These are phyloP conservation scores for Fusarium sp. DNA, from an alignment of 2,329 filamentous ascomycete genomes.

Conservation along the genomic window DNA sequence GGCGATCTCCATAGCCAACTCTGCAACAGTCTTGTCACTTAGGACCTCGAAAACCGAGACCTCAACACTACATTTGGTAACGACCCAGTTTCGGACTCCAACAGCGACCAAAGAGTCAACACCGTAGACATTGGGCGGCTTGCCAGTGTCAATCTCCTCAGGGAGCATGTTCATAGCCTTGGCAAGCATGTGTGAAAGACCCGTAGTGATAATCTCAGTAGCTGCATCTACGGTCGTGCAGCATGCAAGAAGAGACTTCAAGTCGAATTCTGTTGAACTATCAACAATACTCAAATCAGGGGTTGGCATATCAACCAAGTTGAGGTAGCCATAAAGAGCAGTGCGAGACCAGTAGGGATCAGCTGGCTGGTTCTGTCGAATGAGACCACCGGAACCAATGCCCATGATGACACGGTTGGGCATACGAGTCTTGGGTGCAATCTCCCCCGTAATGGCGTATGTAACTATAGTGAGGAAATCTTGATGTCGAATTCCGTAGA, in stretches of 20 bases:
- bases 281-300: slow-evolving; percentile 43
- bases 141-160: slow-evolving; percentile 58
- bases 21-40: slow-evolving; percentile 56
- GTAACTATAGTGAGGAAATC: slow-evolving; percentile 63
- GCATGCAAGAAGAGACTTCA: slow-evolving; percentile 52
- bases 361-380: slow-evolving; percentile 63
- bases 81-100: slow-evolving; percentile 65
- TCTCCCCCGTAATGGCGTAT: slow-evolving; percentile 59
- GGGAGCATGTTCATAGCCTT: slow-evolving; percentile 60
- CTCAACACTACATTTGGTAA: slow-evolving; percentile 58
- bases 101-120: slow-evolving; percentile 66
- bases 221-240: slow-evolving; percentile 49
- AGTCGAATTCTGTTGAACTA: slow-evolving; percentile 38
- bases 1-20: slow-evolving; percentile 55
- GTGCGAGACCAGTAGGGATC: slow-evolving; percentile 68
- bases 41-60: slow-evolving; percentile 63
- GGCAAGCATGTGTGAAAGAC: slow-evolving; percentile 57
- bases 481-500: slow-evolving; percentile 64
- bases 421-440: slow-evolving; percentile 45
- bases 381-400: slow-evolving; percentile 66
- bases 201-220: slow-evolving; percentile 51
- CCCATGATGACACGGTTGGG: slow-evolving; percentile 65
- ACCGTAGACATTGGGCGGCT: slow-evolving; percentile 60
- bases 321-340: slow-evolving; percentile 62
- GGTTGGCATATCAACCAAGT: slow-evolving; percentile 60